Conservation (phyloP, 139 green algal species). For the Tetradesmus obliquus region DNA sequence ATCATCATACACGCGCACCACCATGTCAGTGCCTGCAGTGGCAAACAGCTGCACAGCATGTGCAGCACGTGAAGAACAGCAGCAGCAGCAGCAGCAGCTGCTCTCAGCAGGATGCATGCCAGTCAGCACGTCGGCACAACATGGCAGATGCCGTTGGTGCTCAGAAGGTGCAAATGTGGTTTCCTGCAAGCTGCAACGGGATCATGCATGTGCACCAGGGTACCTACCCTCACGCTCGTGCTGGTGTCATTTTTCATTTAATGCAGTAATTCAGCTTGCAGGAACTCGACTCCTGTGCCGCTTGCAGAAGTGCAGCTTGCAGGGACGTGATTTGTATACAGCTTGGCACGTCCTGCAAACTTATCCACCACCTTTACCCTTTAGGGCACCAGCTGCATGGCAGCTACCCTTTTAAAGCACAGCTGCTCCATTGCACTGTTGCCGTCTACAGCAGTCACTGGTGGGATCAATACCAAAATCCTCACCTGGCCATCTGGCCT, state of each 20-base stretch:
- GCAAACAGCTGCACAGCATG: constrained; percentile 53
- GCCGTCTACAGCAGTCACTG: not conserved
- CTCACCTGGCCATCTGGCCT: constrained; percentile 43
- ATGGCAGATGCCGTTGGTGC: not conserved
- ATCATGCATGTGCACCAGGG: too few species aligned
- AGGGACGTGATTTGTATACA: too few species aligned
- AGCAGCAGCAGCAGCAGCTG: not conserved
- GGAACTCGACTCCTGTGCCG: too few species aligned
- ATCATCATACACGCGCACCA: constrained; percentile 72
- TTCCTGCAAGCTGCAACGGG: too few species aligned
- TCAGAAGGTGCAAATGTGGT: too few species aligned
- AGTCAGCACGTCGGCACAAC: not conserved
- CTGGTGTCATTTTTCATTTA: too few species aligned
- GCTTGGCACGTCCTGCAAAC: too few species aligned
- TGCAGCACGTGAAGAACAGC: not conserved
- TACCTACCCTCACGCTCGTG: too few species aligned
- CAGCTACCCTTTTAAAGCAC: not conserved
- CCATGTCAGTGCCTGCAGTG: constrained; percentile 55
- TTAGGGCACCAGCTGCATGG: not conserved
- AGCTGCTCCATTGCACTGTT: not conserved
- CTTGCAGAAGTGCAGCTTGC: not conserved
- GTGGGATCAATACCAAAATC: too few species aligned
- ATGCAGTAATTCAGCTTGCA: too few species aligned
- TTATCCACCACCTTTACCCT: too few species aligned
- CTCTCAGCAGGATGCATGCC: not conserved